Evolutionary conservation across 2,329 filamentous ascomycete genomes (phyloP).

Genomic region (Malbranchea cinnamomea): DNA sequence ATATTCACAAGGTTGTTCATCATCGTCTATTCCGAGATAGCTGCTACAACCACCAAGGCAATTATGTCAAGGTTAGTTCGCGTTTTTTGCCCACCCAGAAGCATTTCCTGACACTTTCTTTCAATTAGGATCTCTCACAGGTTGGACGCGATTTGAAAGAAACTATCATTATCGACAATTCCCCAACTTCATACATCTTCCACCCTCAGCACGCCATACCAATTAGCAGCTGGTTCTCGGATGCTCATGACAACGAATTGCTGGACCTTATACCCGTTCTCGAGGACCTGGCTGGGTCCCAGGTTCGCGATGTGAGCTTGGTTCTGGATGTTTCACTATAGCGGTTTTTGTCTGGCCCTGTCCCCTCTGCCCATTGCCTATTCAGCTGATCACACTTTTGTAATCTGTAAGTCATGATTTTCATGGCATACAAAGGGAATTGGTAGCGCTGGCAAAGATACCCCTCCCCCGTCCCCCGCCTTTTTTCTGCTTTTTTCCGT

Average conservation of each 20-base stretch:
- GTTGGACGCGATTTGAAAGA: constrained; percentile 89
- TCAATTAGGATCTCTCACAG: constrained; percentile 69
- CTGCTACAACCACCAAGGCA: constrained; percentile 98
- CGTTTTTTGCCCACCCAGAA: neutral
- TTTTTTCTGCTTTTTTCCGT: constrained; percentile 5
- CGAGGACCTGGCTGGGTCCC: constrained; percentile 78
- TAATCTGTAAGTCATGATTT: constrained; percentile 2
- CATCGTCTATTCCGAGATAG: constrained; percentile 94
- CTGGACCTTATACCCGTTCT: constrained; percentile 95
- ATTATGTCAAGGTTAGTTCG: constrained; percentile 68
- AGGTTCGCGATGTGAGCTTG: constrained; percentile 90
- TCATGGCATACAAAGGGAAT: constrained; percentile 1
- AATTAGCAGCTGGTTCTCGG: constrained; percentile 99
- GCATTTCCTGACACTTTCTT: neutral
- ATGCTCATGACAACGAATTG: constrained; percentile 97
- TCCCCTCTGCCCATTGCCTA: constrained; percentile 17
- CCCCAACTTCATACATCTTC: constrained; percentile 97
- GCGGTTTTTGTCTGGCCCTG: no score
- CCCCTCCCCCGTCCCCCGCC: neutral
- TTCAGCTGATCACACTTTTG: constrained; percentile 15
- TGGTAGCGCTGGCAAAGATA: no score
- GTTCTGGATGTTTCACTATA: constrained; percentile 77
- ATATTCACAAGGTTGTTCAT: constrained; percentile 94
- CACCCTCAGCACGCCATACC: constrained; percentile 97
- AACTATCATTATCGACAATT: constrained; percentile 99